phyloP scores from a whole-genome alignment of 768 basidiomycete species.

The Megacollybia marginata region DNA sequence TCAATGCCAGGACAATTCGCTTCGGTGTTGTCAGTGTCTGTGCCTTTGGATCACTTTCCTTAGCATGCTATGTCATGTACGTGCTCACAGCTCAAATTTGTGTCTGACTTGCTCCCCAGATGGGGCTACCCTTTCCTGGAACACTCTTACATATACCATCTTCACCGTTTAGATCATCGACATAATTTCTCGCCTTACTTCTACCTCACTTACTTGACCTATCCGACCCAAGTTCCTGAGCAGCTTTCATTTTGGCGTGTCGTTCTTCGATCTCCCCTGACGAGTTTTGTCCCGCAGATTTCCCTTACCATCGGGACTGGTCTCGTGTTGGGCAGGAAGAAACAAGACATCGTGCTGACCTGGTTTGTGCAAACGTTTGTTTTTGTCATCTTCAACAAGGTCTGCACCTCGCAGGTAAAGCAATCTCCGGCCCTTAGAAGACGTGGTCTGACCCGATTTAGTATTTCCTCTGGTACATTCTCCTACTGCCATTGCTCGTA shows the following conservation, averaged over 20 bases:
- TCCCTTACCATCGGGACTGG: slow-evolving; percentile 64
- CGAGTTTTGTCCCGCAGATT: slow-evolving; percentile 83
- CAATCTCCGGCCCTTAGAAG: neutral
- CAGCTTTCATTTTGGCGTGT: slow-evolving; percentile 28
- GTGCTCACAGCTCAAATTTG: slow-evolving; percentile 19
- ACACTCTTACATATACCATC: slow-evolving; percentile 91
- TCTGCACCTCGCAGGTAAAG: slow-evolving; percentile 89
- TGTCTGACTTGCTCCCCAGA: slow-evolving; percentile 31
- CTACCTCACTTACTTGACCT: slow-evolving; percentile 87
- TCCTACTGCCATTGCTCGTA: slow-evolving; percentile 78
- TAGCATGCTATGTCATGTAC: slow-evolving; percentile 68
- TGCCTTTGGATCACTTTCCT: slow-evolving; percentile 59
- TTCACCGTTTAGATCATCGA: slow-evolving; percentile 87
- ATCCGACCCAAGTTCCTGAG: slow-evolving; percentile 35
- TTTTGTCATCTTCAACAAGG: slow-evolving; percentile 97
- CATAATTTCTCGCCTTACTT: slow-evolving; percentile 99
- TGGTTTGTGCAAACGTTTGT: slow-evolving; percentile 89
- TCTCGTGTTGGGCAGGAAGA: slow-evolving; percentile 54
- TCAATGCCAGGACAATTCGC: slow-evolving; percentile 45
- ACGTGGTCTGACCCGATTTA: slow-evolving; percentile 22
- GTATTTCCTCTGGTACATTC: slow-evolving; percentile 97
- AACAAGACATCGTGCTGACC: slow-evolving; percentile 61
- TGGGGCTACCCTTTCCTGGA: slow-evolving; percentile 93
- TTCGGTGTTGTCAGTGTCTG: slow-evolving; percentile 66
- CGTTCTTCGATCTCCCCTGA: slow-evolving; percentile 63